phyloP scores from a whole-genome alignment of 768 basidiomycete genomes.

The Nidularia pulvinata region DNA sequence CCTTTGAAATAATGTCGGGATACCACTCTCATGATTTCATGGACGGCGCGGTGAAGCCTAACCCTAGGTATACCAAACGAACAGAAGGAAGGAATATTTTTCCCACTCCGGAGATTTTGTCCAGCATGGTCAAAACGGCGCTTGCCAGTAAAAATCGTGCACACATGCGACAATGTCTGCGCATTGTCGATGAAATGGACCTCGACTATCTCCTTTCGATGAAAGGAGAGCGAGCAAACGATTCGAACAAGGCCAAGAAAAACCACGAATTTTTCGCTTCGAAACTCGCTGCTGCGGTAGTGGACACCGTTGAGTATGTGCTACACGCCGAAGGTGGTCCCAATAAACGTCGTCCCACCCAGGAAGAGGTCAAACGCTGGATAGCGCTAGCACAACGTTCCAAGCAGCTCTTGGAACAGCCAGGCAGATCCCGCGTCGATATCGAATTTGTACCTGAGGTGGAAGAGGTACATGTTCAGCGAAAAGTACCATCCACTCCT shows the following conservation, averaged over 20 bases:
- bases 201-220: conserved; percentile 28
- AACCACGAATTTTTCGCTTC: conserved; percentile 36
- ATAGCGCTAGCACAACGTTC: conserved; percentile 19
- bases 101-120: conserved; percentile 54
- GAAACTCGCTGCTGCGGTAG: conserved; percentile 47
- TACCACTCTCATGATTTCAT: conserved; percentile 54
- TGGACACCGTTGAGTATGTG: conserved; percentile 36
- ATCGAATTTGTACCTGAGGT: background rate
- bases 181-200: conserved; percentile 53
- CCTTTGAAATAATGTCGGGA: conserved; percentile 77
- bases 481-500: too few species aligned
- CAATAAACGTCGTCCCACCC: conserved; percentile 9
- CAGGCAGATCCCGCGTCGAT: background rate
- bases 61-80: conserved; percentile 40
- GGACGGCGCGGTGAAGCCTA: conserved; percentile 34
- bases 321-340: conserved; percentile 14
- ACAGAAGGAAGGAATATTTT: conserved; percentile 39
- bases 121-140: conserved; percentile 59
- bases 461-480: background rate
- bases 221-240: conserved; percentile 14
- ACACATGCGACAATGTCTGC: conserved; percentile 58
- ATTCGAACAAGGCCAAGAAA: conserved; percentile 28
- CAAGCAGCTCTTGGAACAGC: background rate
- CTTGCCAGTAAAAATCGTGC: conserved; percentile 45
- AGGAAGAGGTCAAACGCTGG: conserved; percentile 24